Evolutionary conservation across 768 basidiomycete genomes (phyloP).

Genomic region (Auricularia auricula-judae): DNA sequence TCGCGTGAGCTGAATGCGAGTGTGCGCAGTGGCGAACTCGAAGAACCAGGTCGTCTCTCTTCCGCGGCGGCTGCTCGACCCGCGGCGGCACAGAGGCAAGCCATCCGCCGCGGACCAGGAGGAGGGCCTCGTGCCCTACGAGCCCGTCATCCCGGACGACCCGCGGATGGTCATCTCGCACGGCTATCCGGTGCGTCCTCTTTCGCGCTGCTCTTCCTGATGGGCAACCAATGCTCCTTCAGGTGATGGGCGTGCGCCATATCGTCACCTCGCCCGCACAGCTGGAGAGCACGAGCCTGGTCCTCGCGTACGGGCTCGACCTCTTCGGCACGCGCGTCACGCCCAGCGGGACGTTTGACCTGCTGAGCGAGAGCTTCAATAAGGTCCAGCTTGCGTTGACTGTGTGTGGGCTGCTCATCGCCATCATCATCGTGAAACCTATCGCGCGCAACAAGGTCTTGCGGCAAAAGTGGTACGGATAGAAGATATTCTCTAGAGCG

Average conservation of each 20-base stretch:
- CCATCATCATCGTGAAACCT: conserved; percentile 73
- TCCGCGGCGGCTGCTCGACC: conserved; percentile 65
- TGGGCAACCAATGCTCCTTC: not conserved
- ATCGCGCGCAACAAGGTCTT: conserved; percentile 64
- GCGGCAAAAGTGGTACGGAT: conserved; percentile 58
- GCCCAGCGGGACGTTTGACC: conserved; percentile 86
- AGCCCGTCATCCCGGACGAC: conserved; percentile 67
- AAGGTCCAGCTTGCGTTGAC: conserved; percentile 84
- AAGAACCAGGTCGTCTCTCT: conserved; percentile 66
- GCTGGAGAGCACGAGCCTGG: conserved; percentile 84
- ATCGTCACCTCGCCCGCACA: conserved; percentile 75
- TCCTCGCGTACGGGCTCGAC: conserved; percentile 81
- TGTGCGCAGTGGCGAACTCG: conserved; percentile 55
- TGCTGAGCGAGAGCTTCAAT: conserved; percentile 86
- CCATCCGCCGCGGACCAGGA: conserved; percentile 69
- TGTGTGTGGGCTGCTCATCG: conserved; percentile 54
- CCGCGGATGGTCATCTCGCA: conserved; percentile 46
- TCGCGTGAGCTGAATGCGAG: too few relatives aligned
- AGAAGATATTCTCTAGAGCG: not conserved
- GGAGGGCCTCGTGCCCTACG: conserved; percentile 79
- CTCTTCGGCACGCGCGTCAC: conserved; percentile 78
- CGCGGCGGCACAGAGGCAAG: conserved; percentile 70
- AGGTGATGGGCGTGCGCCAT: conserved; percentile 59
- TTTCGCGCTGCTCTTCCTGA: not conserved
- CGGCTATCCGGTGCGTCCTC: conserved; percentile 33